Conservation (phyloP, 140 eudicot species). For the Stevia rebaudiana region DNA sequence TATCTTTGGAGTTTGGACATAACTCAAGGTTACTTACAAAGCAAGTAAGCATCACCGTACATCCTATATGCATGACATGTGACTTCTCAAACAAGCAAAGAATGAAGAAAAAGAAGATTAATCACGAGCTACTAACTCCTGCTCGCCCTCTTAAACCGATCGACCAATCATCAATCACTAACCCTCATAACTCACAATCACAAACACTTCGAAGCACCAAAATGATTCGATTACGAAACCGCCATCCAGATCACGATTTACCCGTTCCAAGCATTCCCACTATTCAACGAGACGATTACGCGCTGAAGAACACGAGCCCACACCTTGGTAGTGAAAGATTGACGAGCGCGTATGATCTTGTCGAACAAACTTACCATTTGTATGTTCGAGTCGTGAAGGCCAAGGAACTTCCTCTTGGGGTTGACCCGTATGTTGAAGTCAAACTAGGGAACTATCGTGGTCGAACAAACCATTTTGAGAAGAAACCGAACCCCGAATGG, state of each 20-base stretch:
- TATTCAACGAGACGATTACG: slow-evolving; percentile 28
- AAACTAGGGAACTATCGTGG: slow-evolving; percentile 41
- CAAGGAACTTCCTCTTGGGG: slow-evolving; percentile 28
- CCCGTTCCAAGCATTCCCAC: slow-evolving; percentile 4
- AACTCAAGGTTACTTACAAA: slow-evolving; percentile 22
- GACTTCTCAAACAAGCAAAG: slow-evolving; percentile 34
- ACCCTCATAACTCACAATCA: slow-evolving; percentile 2
- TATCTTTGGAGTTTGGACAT: neutral
- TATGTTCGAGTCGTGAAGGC: slow-evolving; percentile 43
- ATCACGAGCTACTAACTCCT: slow-evolving; percentile 3
- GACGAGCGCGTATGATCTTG: slow-evolving; percentile 38
- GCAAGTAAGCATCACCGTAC: slow-evolving; percentile 18
- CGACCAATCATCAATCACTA: slow-evolving; percentile 4
- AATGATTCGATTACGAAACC: slow-evolving; percentile 35
- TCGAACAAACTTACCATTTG: slow-evolving; percentile 40
- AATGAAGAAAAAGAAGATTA: slow-evolving; percentile 23
- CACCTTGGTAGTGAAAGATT: slow-evolving; percentile 33
- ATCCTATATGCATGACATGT: slow-evolving; percentile 24
- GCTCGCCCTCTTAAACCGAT: slow-evolving; percentile 21
- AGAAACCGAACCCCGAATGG: slow-evolving; percentile 43
- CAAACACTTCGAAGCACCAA: slow-evolving; percentile 21
- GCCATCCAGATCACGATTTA: slow-evolving; percentile 18
- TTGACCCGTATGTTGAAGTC: slow-evolving; percentile 39
- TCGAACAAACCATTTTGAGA: slow-evolving; percentile 39
- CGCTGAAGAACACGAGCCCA: slow-evolving; percentile 32